phyloP scores from a whole-genome alignment of 108 stramenopile species.

The Aureococcus anophagefferens region DNA sequence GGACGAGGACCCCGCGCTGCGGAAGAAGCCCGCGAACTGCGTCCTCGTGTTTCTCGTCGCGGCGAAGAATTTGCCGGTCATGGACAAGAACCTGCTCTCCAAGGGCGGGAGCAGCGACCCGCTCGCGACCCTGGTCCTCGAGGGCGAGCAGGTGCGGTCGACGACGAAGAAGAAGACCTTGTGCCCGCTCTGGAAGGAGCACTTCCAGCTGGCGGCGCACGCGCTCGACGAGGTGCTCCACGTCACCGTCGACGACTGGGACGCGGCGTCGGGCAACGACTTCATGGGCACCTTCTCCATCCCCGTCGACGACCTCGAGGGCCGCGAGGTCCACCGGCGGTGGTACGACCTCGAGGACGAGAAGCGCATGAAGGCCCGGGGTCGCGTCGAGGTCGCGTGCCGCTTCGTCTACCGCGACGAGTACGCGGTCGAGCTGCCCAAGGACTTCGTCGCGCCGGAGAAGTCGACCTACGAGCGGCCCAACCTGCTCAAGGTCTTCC shows the following conservation, averaged over 20 bases:
- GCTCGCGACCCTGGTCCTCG: not conserved
- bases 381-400: not conserved
- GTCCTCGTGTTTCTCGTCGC: conserved; percentile 6
- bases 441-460: not conserved
- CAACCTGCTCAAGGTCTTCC: not conserved
- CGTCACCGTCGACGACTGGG: not conserved
- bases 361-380: too few species aligned
- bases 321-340: not conserved
- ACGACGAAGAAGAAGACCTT: not conserved
- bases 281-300: not conserved
- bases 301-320: not conserved
- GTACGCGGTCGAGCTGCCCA: not conserved
- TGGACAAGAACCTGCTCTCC: conserved; percentile 18
- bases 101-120: conserved; percentile 10
- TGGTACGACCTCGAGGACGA: not conserved
- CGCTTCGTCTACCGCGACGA: not conserved
- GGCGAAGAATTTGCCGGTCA: conserved; percentile 6
- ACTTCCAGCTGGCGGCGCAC: not conserved
- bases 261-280: not conserved
- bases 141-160: not conserved
- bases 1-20: not conserved
- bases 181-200: not conserved
- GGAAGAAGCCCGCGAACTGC: not conserved
- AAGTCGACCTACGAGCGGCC: not conserved
- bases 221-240: not conserved